phyloP scores from a whole-genome alignment of 306 rosid genomes.

The Castanopsis chinensis region DNA sequence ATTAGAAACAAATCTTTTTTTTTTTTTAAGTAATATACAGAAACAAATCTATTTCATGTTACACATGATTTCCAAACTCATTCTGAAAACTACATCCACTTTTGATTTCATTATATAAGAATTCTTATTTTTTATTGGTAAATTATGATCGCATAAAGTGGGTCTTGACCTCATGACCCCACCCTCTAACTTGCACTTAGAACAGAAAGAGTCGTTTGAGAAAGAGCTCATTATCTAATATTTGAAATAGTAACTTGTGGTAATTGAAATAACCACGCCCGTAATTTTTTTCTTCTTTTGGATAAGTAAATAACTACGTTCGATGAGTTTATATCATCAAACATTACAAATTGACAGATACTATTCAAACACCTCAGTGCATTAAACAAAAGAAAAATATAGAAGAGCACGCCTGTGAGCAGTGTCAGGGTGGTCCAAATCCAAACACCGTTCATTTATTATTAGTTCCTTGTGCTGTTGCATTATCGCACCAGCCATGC shows the following conservation, averaged over 20 bases:
- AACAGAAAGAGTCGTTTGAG: too few species aligned
- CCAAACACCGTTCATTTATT: constrained; percentile 89
- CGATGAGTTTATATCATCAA: too few species aligned
- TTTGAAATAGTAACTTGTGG: neutral
- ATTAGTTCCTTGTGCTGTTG: constrained; percentile 96
- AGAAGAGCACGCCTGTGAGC: constrained; percentile 75
- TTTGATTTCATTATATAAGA: too few species aligned
- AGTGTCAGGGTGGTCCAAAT: constrained; percentile 97
- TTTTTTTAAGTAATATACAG: neutral
- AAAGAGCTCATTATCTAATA: neutral
- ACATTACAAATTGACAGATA: too few species aligned
- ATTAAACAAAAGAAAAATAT: constrained; percentile 8
- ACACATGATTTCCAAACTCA: neutral
- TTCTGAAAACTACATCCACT: neutral
- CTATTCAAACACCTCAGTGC: too few species aligned
- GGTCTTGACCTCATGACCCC: too few species aligned
- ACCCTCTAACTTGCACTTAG: too few species aligned
- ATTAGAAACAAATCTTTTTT: too few species aligned
- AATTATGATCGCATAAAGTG: too few species aligned
- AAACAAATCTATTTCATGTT: neutral
- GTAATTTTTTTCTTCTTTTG: too few species aligned
- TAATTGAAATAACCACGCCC: neutral
- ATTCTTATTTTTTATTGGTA: too few species aligned
- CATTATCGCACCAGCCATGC: constrained; percentile 91
- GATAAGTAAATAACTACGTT: neutral